Conservation (phyloP, 2,329 filamentous ascomycete species). For the Ambrosiella beaveri region DNA sequence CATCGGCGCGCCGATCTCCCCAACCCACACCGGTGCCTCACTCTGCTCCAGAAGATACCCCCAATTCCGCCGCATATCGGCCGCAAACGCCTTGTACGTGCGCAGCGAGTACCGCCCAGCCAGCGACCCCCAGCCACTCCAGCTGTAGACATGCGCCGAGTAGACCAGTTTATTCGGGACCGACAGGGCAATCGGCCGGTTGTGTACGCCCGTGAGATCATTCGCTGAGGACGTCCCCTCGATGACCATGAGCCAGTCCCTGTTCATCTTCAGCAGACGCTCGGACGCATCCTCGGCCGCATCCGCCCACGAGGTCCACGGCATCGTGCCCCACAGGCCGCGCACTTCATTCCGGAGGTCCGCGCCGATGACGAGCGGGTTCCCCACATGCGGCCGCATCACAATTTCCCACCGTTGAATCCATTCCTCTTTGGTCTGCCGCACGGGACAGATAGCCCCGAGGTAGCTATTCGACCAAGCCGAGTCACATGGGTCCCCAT, state of each 20-base stretch:
- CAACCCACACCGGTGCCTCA: conserved; percentile 45
- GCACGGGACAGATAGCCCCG: conserved; percentile 39
- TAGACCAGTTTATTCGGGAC: conserved; percentile 42
- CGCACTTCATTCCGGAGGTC: conserved; percentile 54
- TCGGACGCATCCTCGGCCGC: conserved; percentile 49
- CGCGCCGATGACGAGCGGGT: conserved; percentile 45
- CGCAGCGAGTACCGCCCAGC: conserved; percentile 43
- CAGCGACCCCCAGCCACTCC: conserved; percentile 51
- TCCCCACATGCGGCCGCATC: conserved; percentile 40
- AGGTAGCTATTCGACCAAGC: conserved; percentile 50
- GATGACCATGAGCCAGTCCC: conserved; percentile 49
- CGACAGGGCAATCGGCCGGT: conserved; percentile 40
- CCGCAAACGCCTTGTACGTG: conserved; percentile 42
- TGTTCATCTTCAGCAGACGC: conserved; percentile 39
- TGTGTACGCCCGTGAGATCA: conserved; percentile 38
- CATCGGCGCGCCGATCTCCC: conserved; percentile 45
- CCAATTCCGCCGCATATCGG: conserved; percentile 48
- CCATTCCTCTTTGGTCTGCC: conserved; percentile 48
- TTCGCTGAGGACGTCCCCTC: conserved; percentile 52
- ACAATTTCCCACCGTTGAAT: conserved; percentile 48
- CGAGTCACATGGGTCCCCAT: conserved; percentile 48
- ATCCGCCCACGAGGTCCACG: conserved; percentile 45
- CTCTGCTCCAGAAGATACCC: conserved; percentile 35
- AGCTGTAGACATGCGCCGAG: conserved; percentile 50
- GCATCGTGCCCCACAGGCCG: conserved; percentile 51